Conservation (phyloP, 192 early-diverging fungal species). For the Coemansia sp. region DNA sequence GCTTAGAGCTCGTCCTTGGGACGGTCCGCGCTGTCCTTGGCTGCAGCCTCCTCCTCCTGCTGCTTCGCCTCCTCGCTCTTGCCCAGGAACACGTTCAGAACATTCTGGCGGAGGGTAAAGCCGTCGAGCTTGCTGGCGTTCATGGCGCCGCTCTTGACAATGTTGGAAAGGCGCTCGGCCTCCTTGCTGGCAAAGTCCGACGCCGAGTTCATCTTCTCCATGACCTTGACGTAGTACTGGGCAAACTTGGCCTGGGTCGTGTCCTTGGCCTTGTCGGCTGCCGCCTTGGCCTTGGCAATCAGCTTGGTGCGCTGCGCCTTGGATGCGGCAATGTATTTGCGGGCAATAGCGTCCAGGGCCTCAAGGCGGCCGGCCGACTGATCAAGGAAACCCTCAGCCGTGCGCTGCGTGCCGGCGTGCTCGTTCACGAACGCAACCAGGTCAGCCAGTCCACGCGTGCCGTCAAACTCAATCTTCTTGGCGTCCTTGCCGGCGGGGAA, state of each 20-base stretch:
- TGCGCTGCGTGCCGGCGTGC: conserved; percentile 71
- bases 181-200: conserved; percentile 75
- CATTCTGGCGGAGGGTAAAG: conserved; percentile 84
- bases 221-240: conserved; percentile 85
- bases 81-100: conserved; percentile 58
- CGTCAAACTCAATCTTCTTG: conserved; percentile 66
- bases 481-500: conserved; percentile 67
- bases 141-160: conserved; percentile 65
- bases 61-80: conserved; percentile 27
- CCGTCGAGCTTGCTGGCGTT: conserved; percentile 72
- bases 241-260: conserved; percentile 55
- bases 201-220: conserved; percentile 75
- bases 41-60: conserved; percentile 20
- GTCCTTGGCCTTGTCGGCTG: conserved; percentile 49
- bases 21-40: conserved; percentile 16
- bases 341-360: conserved; percentile 30
- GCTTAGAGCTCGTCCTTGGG: conserved; percentile 48
- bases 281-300: conserved; percentile 40
- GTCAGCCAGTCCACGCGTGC: conserved; percentile 62
- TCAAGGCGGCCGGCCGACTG: conserved; percentile 47
- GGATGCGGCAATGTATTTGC: conserved; percentile 62
- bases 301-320: conserved; percentile 47
- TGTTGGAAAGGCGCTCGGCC: conserved; percentile 73
- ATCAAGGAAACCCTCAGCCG: conserved; percentile 67
- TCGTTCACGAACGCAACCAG: conserved; percentile 84